Evolutionary conservation across 805 yeast species (phyloP), one percentile per base, ranked within the genome.

Genomic region (Kazachstania psychrophila): DNA sequence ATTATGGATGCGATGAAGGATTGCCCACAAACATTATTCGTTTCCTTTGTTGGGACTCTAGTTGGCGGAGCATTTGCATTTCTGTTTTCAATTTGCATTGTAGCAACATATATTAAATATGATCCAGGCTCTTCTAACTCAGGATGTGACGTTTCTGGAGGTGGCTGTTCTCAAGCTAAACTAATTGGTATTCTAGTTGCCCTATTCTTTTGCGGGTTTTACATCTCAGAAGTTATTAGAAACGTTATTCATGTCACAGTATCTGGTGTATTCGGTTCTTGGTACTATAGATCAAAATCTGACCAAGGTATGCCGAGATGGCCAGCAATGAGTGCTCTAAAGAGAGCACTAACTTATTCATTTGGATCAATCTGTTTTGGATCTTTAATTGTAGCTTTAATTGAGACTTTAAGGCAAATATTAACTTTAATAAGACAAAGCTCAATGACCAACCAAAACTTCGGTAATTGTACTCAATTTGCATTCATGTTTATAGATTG

Each of bases 281-380:
- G 96, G 96, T 87, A 84, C 60, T 88, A 85, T 60, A 71, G 82
- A 58, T 72, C 81, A 14, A 68, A 68, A 38, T 73, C 86, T 10
- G 86, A 79, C 54, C 80, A 79, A 55, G 87, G 87, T 3, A 79
- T 74, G 64, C 95, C 95, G 23, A 69, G 55, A 48, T 70, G 72
- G 65, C 89, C 95, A 3, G 92, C 94, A 1, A 63, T 78, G 42
- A 87, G 92, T 2, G 79, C 95, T 2, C 75, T 87, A 46, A 74
- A 68, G 49, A 70, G 95, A 46, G 85, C 95, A 1, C 58, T 84
- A 59, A 81, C 95, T 3, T 81, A 78, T 54, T 84, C 94, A 8
- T 80, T 87, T 51, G 96, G 97, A 2, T 82, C 95, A 2, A 79
- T 88, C 38, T 81, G 94, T 55, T 81, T 84, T 52, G 95, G 96